Base-by-base conservation (phyloP, 176 grass and related monocot species). In the Carex myosuroides region DNA sequence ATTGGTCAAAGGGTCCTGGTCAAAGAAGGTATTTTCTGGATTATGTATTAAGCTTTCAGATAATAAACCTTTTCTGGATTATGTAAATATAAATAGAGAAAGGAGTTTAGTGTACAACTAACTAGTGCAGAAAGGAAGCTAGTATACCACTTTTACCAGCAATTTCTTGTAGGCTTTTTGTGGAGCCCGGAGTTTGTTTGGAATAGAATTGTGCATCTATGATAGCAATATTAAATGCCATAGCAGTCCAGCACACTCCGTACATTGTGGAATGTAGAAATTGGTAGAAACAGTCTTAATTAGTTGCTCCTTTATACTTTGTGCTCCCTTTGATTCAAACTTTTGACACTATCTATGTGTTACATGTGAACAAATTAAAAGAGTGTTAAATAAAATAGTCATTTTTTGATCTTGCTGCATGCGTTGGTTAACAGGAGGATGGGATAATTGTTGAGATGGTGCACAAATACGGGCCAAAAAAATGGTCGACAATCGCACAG, bases 401-500 rank as follows among this genome's bases (percentile, higher is more conserved):
- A 42, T 55, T 35, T 42, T 42, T 42, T 64, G 3, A 79, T 12
- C 17, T 60, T 41, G 52, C 20, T 64, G 35, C 41, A 90, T 98
- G 96, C n/a, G 2, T 59, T 29, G 13, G 17, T 87, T 83, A 84
- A 61, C 56, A 99, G 96, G 96, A 99, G 87, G 96, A 99, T 42
- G 93, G 95, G 33, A 92, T 93, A 16, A 99, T 99, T 55, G 59
- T 93, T 67, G 82, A 95, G 83, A 99, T 99, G 96, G 96, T 99
- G 86, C 84, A 92, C 5, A 93, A 93, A 90, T 85, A 87, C 70
- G 96, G 96, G 70, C 89, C 93, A 60, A 95, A 91, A 64, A 95
- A 99, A 87, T 99, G 96, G 96, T 99, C 96, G 22, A 92, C 91
- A 37, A 99, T 99, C 68, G 88, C 96, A 81, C 91, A 93, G 86